A percentile compares a stretch with the other conserved stretches of the same genome.
Conservation (phyloP, 305 asterid genomes). For the Stenogyne calaminthoides region DNA sequence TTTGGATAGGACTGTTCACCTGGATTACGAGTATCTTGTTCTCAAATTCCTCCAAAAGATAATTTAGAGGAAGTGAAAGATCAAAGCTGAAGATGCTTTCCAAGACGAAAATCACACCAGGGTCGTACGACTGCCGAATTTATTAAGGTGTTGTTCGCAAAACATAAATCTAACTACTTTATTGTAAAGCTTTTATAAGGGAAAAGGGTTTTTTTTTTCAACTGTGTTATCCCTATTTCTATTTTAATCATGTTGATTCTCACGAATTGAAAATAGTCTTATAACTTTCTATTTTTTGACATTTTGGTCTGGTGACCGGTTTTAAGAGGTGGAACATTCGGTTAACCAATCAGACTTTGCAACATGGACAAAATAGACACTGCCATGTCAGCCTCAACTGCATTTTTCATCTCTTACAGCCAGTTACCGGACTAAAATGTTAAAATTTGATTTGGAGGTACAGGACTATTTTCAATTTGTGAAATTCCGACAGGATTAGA, state of each 20-base stretch:
- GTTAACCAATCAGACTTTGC: not conserved
- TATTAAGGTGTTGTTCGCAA: constrained; percentile 47
- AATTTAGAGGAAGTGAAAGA: constrained; percentile 84
- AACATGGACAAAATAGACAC: not conserved
- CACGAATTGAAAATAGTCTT: not conserved
- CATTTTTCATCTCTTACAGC: not conserved
- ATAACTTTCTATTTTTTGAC: not conserved
- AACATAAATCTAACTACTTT: not conserved
- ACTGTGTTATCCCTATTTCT: not conserved
- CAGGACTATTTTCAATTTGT: not conserved
- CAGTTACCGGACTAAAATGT: not conserved
- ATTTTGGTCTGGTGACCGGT: not conserved
- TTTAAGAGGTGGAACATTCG: not conserved
- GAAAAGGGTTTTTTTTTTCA: not conserved
- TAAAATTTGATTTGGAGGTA: not conserved
- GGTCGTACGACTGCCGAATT: constrained; percentile 66
- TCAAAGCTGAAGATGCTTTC: constrained; percentile 87
- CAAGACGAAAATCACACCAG: constrained; percentile 71
- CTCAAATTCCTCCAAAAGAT: constrained; percentile 69
- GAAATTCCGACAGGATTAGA: not conserved
- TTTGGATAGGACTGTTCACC: constrained; percentile 40
- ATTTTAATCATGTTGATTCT: not conserved
- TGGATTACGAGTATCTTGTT: constrained; percentile 66
- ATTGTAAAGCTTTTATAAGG: not conserved
- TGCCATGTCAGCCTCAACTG: not conserved